Conservation (phyloP, 768 basidiomycete genomes). For the Galerina sulciceps region DNA sequence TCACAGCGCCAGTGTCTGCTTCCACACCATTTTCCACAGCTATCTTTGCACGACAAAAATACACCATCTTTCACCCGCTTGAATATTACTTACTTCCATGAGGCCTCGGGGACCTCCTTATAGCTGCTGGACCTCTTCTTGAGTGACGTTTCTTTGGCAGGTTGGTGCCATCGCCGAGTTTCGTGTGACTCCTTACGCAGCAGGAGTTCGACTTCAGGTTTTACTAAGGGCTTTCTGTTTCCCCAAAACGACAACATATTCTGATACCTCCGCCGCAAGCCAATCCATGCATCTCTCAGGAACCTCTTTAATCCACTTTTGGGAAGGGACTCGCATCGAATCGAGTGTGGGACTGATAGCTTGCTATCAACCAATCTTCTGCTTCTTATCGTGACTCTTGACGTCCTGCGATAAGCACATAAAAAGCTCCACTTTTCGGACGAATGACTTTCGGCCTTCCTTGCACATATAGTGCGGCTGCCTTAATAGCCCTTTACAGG, state of each 20-base stretch:
- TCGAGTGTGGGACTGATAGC: conserved; percentile 9
- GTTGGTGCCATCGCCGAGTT: too few relatives aligned
- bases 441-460: conserved; percentile 1
- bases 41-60: neutral
- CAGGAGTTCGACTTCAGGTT: too few relatives aligned
- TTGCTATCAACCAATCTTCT: conserved; percentile 13
- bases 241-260: too few relatives aligned
- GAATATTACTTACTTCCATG: too few relatives aligned
- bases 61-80: neutral
- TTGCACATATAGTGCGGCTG: neutral
- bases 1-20: too few relatives aligned
- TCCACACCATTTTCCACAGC: neutral
- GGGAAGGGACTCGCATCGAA: neutral
- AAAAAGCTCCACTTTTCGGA: conserved; percentile 2
- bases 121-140: too few relatives aligned
- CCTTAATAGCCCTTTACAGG: neutral
- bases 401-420: conserved; percentile 10
- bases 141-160: too few relatives aligned
- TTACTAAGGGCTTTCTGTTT: too few relatives aligned
- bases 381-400: conserved; percentile 12
- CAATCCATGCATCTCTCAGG: neutral
- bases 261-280: too few relatives aligned
- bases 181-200: too few relatives aligned
- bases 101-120: too few relatives aligned
- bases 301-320: neutral